Base-by-base conservation (phyloP, 1,139 yeast species). In the Diutina mesorugosa region DNA sequence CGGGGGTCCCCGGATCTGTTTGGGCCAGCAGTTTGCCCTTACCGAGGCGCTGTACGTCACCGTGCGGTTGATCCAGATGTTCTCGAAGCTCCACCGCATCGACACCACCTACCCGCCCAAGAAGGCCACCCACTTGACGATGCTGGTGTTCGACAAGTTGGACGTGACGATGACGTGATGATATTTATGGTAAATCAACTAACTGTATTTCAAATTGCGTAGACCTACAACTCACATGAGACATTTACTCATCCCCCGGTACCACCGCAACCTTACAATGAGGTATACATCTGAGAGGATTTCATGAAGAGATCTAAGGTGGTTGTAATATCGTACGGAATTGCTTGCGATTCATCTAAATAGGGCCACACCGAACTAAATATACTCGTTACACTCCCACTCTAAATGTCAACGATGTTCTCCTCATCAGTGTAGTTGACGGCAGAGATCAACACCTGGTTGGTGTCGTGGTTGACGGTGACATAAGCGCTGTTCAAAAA, bases 21-120 rank as follows among this genome's bases (percentile, higher is more conserved):
- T 18, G 84, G 55, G 55, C 8, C 55, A 80, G 66, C 84, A 79
- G 64, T 79, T 64, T 66, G 84, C 84, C 0, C 72, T 80, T 58
- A 79, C 83, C 18, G 85, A 81, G 65, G 80, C 81, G 4, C 70
- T 78, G 4, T 80, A 78, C 59, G 73, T 76, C 9, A 61, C 76
- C 47, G 72, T 70, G 16, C 67, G 84, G 57, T 63, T 80, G 55
- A 46, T 55, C 10, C 69, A 66, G 57, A 55, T 60, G 55, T 66
- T 66, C 54, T 59, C 30, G 30, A 8, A n/a, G 8, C n/a, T 45
- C 9, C 26, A 45, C 9, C 18, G 47, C 26, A 3, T 45, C 21
- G 26, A 45, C 26, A 21, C 7, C 21, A 18, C 18, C 8, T 45
- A 45, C 26, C 47, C 47, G 7, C 47, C 47, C 4, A 45, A 45